Evolutionary conservation across 1,284 basidiomycete species (phyloP), one percentile per base, ranked within the genome.

Genomic region (Fereydounia khargensis): DNA sequence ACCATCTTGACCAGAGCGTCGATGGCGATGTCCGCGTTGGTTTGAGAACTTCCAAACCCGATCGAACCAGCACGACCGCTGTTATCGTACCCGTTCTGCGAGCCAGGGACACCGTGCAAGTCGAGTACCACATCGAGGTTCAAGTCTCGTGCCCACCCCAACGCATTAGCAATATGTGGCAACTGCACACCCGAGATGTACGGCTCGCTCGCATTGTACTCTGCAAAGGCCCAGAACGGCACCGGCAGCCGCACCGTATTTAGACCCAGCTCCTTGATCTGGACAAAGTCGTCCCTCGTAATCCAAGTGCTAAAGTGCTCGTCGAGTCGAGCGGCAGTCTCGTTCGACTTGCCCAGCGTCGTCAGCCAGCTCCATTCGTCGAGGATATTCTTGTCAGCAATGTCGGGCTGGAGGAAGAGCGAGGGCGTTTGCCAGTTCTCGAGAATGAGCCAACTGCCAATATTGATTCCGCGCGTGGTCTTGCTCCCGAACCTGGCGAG

Each of bases 301-400:
- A 89, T 83, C 77, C 84, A 89, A 6, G 84, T 86, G 61, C 86
- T 85, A 87, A 87, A 89, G 74, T 88, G 87, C 35, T 79, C 79
- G 74, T 89, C 86, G 49, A 89, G 50, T 43, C 62, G 56, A 11
- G 67, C 58, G n/a, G 47, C 59, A 16, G 86, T 76, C 6, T 73
- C 51, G 79, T 20, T 80, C 80, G 49, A 85, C 79, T 66, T 85
- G 81, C 77, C 78, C 65, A 78, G 16, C 23, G 44, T 28, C 18
- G n/a, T 20, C 18, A 28, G 28, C 36, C 60, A 72, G 1, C 41
- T 48, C 71, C 71, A 81, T 10, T 79, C 79, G 22, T 61, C 65
- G 1, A 79, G 76, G 7, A 80, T 51, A 54, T 79, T 78, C 25
- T 78, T 64, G 40, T 80, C 79, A 3, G 85, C 82, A 2, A 77